Conservation (phyloP, 2,329 filamentous ascomycete species). For the Curvularia verruculosa region DNA sequence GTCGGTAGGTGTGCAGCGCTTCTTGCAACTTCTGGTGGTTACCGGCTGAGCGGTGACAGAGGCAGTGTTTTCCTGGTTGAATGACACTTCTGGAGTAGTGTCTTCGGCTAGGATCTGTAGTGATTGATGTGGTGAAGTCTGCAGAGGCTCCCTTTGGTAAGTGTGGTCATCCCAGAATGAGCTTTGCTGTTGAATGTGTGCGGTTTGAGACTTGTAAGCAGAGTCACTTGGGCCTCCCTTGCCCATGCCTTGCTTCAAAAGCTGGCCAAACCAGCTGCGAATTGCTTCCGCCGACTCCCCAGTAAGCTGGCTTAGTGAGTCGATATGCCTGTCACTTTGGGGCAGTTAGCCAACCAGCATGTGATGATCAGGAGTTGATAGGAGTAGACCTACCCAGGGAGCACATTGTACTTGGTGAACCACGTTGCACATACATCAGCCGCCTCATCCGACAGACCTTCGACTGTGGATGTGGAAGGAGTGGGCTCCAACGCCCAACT, state of each 20-base stretch:
- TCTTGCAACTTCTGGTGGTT: conserved; percentile 39
- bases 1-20: conserved; percentile 44
- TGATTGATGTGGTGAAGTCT: conserved; percentile 20
- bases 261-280: conserved; percentile 45
- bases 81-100: conserved; percentile 22
- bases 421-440: conserved; percentile 47
- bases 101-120: conserved; percentile 13
- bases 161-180: conserved; percentile 29
- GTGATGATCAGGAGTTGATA: neutral
- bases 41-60: conserved; percentile 23
- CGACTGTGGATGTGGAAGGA: conserved; percentile 25
- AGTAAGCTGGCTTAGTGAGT: conserved; percentile 46
- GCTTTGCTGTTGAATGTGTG: conserved; percentile 31
- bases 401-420: conserved; percentile 47
- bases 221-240: conserved; percentile 38
- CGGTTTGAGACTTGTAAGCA: conserved; percentile 48
- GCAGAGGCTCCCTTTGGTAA: conserved; percentile 23
- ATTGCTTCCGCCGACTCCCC: conserved; percentile 42
- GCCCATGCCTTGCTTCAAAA: conserved; percentile 46
- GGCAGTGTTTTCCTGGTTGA: conserved; percentile 23
- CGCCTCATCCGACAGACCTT: conserved; percentile 45
- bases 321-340: conserved; percentile 44
- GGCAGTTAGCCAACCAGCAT: neutral
- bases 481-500: conserved; percentile 37
- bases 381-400: conserved; percentile 31